Evolutionary conservation across 305 asterid genomes (phyloP), one percentile per base, ranked within the genome.

Genomic region (Petunia hybrid): DNA sequence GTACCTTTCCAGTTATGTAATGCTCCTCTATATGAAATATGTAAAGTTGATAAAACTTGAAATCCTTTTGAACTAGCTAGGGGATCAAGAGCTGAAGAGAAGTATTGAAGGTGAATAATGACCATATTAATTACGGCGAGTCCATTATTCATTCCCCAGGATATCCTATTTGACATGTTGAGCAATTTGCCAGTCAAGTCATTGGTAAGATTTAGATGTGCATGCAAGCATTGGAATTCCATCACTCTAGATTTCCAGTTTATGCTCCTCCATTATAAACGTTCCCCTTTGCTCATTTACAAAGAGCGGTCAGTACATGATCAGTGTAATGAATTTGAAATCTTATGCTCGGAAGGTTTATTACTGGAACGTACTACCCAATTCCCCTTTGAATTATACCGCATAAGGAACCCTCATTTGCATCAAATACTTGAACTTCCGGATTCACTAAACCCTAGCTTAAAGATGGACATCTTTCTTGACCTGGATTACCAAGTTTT

Each of bases 181-280:
- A 77, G 81, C 13, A 40, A 43, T 45, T 59, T 77, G 35, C 45
- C 73, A 31, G 43, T 77, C 4, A 77, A 77, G 69, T 77, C 57
- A 46, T 3, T 61, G 13, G 59, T 42, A 60, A 60, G 71, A 59
- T 77, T 77, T 59, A 77, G 42, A 77, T 77, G 73, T 8, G 81
- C 60, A 22, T 42, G 45, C 69, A 1, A 1, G 31, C 2, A 0
- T 40, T 77, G 81, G 81, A n/a, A 59, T 45, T 10, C 2, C 71
- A 77, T 42, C 9, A 77, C 57, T 61, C 57, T 4, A 46, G 71
- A 77, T 41, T 31, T 71, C 31, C 43, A 39, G 43, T 71, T 71
- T 70, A 70, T 70, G 2, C 46, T 59, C n/a, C 60, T 46, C 31
- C 61, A 71, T 71, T 31, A 22, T 71, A 46, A 71, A 10, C 35